phyloP scores from a whole-genome alignment of 2,329 filamentous ascomycete genomes.

The Monosporascus cannonballus region DNA sequence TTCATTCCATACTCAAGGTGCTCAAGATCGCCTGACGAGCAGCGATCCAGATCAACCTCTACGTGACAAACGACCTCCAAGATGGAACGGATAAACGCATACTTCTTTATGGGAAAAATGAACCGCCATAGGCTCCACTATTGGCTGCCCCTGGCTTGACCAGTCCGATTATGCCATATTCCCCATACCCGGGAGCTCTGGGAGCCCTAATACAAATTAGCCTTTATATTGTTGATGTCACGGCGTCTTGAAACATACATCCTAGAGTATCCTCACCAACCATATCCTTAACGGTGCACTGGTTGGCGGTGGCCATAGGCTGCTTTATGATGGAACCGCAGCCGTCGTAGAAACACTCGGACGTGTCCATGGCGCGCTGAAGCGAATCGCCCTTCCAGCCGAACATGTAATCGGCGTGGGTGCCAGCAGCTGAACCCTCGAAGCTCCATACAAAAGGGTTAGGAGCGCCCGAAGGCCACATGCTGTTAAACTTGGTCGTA shows the following conservation, averaged over 20 bases:
- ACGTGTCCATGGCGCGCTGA: conserved; percentile 26
- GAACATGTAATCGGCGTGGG: conserved; percentile 31
- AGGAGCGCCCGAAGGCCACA: conserved; percentile 25
- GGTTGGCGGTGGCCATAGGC: conserved; percentile 15
- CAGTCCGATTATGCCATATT: neutral
- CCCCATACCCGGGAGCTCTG: conserved; percentile 8
- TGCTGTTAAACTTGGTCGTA: conserved; percentile 29
- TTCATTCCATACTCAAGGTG: too few relatives aligned
- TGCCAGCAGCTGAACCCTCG: conserved; percentile 25
- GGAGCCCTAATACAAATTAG: conserved; percentile 10
- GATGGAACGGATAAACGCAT: too few relatives aligned
- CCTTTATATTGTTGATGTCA: neutral
- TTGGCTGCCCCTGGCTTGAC: neutral
- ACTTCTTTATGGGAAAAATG: too few relatives aligned
- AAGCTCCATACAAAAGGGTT: conserved; percentile 23
- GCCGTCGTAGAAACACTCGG: conserved; percentile 31
- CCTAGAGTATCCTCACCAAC: conserved; percentile 19
- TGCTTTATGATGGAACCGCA: conserved; percentile 20
- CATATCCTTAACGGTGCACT: conserved; percentile 18
- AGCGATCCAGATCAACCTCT: too few relatives aligned
- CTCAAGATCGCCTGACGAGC: too few relatives aligned
- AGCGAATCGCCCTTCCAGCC: conserved; percentile 25
- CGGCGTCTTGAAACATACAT: conserved; percentile 15
- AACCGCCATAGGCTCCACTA: neutral
- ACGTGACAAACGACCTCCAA: too few relatives aligned